A percentile compares a stretch with the other conserved stretches of the same genome.
Evolutionary conservation across 805 yeast genomes (phyloP).

Genomic region (Candida peoriensis): DNA sequence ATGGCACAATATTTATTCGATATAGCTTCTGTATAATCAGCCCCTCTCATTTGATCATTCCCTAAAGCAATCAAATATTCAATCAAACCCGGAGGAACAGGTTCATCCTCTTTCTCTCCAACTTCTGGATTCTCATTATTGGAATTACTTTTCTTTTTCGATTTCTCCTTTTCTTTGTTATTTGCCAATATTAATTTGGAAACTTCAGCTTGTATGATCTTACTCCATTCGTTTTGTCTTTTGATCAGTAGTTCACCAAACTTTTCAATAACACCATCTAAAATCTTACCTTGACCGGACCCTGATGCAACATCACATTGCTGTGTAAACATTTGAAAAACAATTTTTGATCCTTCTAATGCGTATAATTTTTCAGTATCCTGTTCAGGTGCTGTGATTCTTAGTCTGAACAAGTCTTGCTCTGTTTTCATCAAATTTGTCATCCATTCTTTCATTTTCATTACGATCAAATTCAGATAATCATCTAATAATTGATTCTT

Average conservation of each 20-base stretch:
- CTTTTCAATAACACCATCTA: slow-evolving; percentile 71
- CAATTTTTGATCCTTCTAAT: slow-evolving; percentile 72
- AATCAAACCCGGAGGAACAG: slow-evolving; percentile 67
- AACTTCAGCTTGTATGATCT: slow-evolving; percentile 50
- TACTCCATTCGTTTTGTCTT: slow-evolving; percentile 61
- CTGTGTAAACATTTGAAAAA: slow-evolving; percentile 80
- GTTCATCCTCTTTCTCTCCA: slow-evolving; percentile 34
- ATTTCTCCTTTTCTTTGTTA: slow-evolving; percentile 24
- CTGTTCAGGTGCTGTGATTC: slow-evolving; percentile 69
- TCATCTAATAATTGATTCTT: slow-evolving; percentile 73
- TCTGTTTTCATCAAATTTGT: slow-evolving; percentile 63
- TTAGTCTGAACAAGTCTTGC: slow-evolving; percentile 52
- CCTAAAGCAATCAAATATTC: slow-evolving; percentile 82
- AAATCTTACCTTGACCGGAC: slow-evolving; percentile 72
- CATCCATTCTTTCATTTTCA: slow-evolving; percentile 85
- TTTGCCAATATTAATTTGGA: slow-evolving; percentile 26
- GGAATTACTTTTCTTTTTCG: slow-evolving; percentile 5
- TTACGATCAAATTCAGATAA: slow-evolving; percentile 63
- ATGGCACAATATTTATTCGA: slow-evolving; percentile 58
- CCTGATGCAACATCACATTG: slow-evolving; percentile 87
- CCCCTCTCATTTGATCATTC: slow-evolving; percentile 74
- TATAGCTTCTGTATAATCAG: slow-evolving; percentile 65
- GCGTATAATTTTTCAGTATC: slow-evolving; percentile 63
- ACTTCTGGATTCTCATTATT: slow-evolving; percentile 30
- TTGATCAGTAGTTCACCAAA: slow-evolving; percentile 56